Conservation (phyloP, 192 early-diverging fungal species). For the Backusella westeae region DNA sequence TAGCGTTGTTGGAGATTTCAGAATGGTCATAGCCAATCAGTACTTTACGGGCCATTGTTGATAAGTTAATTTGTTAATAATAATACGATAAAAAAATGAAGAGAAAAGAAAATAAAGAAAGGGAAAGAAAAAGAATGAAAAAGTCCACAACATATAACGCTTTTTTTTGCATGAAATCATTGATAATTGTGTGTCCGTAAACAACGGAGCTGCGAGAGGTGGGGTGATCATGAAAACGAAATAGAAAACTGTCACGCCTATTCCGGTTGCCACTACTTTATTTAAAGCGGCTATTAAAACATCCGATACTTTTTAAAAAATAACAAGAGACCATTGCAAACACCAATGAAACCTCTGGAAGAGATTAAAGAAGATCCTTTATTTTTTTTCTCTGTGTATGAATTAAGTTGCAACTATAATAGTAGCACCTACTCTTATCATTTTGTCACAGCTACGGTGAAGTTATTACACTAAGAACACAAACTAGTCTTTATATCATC, state of each 20-base stretch:
- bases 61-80: neutral
- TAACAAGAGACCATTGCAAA: neutral
- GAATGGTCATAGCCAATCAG: slow-evolving; percentile 25
- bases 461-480: neutral
- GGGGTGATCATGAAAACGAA: neutral
- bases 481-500: neutral
- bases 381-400: neutral
- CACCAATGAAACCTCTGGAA: neutral
- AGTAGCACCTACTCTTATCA: no score
- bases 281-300: neutral
- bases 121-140: neutral
- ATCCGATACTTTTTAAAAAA: neutral
- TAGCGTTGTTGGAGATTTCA: slow-evolving; percentile 2
- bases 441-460: no score
- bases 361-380: neutral
- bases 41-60: slow-evolving; percentile 10
- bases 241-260: neutral
- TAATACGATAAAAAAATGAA: neutral
- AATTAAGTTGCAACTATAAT: neutral
- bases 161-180: slow-evolving; percentile 1
- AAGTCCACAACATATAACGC: neutral
- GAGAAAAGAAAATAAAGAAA: neutral
- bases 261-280: neutral
- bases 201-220: neutral
- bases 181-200: neutral